These are phyloP conservation scores for Dipodascus geniculatus DNA, from an alignment of 805 yeast genomes.

Conservation along the genomic window DNA sequence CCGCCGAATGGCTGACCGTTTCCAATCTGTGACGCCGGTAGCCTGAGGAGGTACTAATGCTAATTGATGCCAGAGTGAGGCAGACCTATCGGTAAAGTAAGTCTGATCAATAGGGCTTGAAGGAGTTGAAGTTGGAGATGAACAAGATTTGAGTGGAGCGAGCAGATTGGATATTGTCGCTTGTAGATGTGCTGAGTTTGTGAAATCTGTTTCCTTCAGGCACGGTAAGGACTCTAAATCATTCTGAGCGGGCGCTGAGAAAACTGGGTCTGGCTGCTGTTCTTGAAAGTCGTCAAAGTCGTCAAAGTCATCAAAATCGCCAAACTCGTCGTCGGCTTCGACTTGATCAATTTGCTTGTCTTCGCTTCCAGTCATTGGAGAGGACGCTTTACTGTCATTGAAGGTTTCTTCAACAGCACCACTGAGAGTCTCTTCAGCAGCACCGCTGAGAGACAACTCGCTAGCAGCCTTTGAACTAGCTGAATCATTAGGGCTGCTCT, in stretches of 20 bases:
- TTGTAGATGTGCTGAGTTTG: slow-evolving; percentile 14
- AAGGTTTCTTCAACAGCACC: no score
- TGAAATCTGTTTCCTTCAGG: slow-evolving; percentile 12
- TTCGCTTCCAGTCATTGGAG: no score
- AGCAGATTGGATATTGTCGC: slow-evolving; percentile 9
- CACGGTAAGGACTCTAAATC: slow-evolving; percentile 4
- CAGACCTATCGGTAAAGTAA: slow-evolving; percentile 15
- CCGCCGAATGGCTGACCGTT: slow-evolving; percentile 50
- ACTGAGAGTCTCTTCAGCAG: no score
- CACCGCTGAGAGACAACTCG: no score
- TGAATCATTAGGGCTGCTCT: no score
- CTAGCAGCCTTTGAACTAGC: no score
- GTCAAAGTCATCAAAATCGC: slow-evolving; percentile 24
- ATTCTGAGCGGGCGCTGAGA: slow-evolving; percentile 1
- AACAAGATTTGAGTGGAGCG: not conserved
- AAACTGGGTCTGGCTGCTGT: slow-evolving; percentile 2
- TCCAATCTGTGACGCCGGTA: slow-evolving; percentile 56
- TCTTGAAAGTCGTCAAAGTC: slow-evolving; percentile 25
- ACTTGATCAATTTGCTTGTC: not conserved
- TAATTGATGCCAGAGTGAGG: slow-evolving; percentile 34
- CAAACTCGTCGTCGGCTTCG: slow-evolving; percentile 8
- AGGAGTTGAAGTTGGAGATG: slow-evolving; percentile 13
- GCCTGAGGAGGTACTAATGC: slow-evolving; percentile 34
- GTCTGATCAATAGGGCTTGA: slow-evolving; percentile 1
- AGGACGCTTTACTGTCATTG: not conserved